Evolutionary conservation across 192 early-diverging fungal species (phyloP).

Genomic region (Coemansia javaensis): DNA sequence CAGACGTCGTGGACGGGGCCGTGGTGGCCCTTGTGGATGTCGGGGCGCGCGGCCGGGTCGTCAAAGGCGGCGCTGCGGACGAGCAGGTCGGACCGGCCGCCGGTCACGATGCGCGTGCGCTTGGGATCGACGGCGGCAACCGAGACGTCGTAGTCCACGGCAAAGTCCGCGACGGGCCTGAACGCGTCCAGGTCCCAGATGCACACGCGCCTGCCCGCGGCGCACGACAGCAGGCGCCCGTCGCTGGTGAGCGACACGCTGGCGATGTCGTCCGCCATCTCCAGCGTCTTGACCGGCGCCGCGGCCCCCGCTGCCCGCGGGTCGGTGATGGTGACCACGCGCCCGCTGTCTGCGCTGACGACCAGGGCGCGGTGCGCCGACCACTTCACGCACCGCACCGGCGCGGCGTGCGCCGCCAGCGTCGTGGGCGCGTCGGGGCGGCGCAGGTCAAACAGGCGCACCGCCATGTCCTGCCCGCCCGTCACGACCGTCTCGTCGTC

Average conservation of each 20-base stretch:
- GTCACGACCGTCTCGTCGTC: constrained; percentile 68
- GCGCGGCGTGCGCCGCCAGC: constrained; percentile 30
- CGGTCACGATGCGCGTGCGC: constrained; percentile 73
- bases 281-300: constrained; percentile 56
- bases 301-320: constrained; percentile 58
- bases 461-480: constrained; percentile 75
- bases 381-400: constrained; percentile 43
- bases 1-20: constrained; percentile 85
- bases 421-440: constrained; percentile 29
- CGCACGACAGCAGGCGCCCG: constrained; percentile 67
- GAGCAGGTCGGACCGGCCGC: constrained; percentile 75
- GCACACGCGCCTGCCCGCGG: constrained; percentile 69
- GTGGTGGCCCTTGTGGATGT: constrained; percentile 88
- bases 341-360: constrained; percentile 60
- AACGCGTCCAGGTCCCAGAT: constrained; percentile 72
- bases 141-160: constrained; percentile 65
- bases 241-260: constrained; percentile 72
- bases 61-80: constrained; percentile 80
- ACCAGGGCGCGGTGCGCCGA: constrained; percentile 46
- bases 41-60: constrained; percentile 68
- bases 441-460: constrained; percentile 76
- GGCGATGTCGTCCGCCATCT: constrained; percentile 62
- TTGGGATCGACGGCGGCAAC: constrained; percentile 78
- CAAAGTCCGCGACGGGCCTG: constrained; percentile 52
- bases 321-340: constrained; percentile 65